Evolutionary conservation across 2,329 filamentous ascomycete species (phyloP).

Genomic region (Kalaharituber pfeilii): DNA sequence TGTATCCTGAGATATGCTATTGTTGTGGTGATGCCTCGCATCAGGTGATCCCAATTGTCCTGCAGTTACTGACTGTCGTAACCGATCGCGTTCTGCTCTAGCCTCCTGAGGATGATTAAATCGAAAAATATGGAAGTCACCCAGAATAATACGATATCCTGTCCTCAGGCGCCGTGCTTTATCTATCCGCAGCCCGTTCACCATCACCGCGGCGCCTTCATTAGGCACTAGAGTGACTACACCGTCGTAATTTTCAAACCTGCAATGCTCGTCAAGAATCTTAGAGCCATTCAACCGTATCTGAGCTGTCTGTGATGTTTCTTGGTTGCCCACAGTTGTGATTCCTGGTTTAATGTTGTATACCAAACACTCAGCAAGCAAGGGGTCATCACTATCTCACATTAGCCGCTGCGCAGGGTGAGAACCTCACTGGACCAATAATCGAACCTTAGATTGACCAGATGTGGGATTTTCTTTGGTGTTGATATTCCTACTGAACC

Average conservation of each 20-base stretch:
- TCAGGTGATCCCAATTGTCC: slow-evolving; percentile 45
- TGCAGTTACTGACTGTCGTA: slow-evolving; percentile 61
- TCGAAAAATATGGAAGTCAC: slow-evolving; percentile 95
- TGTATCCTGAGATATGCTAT: slow-evolving; percentile 43
- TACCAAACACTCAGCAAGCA: slow-evolving; percentile 86
- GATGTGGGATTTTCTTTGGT: slow-evolving; percentile 97
- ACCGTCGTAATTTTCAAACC: slow-evolving; percentile 83
- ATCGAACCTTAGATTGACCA: slow-evolving; percentile 67
- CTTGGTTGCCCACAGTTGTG: slow-evolving; percentile 87
- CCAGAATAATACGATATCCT: slow-evolving; percentile 85
- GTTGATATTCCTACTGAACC: slow-evolving; percentile 89
- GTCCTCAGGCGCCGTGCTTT: slow-evolving; percentile 75
- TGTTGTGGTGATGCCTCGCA: slow-evolving; percentile 11
- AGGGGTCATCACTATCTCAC: slow-evolving; percentile 48
- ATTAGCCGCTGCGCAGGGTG: slow-evolving; percentile 7
- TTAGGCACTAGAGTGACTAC: slow-evolving; percentile 78
- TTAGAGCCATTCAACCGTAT: slow-evolving; percentile 87
- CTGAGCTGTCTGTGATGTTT: slow-evolving; percentile 65
- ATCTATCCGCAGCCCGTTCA: slow-evolving; percentile 80
- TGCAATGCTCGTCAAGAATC: slow-evolving; percentile 82
- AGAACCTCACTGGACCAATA: slow-evolving; percentile 1
- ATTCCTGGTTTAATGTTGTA: slow-evolving; percentile 95
- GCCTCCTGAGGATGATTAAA: slow-evolving; percentile 98
- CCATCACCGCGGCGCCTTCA: slow-evolving; percentile 93
- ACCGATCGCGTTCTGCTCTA: slow-evolving; percentile 56